Percentiles rank a stretch among this genome's conserved stretches.
Evolutionary conservation across 2,329 filamentous ascomycete species (phyloP).

Genomic region (Phoma herbarum): DNA sequence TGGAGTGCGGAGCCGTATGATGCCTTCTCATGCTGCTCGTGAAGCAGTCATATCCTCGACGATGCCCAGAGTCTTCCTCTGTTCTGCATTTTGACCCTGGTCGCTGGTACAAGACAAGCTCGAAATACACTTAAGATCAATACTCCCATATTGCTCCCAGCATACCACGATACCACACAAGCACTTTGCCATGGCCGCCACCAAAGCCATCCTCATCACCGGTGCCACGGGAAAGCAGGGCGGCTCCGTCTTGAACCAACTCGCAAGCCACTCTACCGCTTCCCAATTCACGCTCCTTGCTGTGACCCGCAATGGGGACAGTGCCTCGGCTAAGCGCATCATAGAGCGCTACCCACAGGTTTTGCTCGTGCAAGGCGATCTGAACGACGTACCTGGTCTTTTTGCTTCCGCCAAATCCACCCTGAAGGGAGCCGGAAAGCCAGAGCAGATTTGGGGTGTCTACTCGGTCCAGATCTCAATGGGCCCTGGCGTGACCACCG

Average conservation of each 20-base stretch:
- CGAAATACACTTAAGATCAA: neutral
- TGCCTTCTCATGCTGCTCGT: slow-evolving; percentile 1
- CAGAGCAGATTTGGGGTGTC: slow-evolving; percentile 63
- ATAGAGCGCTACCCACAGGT: slow-evolving; percentile 57
- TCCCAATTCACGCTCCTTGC: slow-evolving; percentile 63
- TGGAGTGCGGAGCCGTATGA: slow-evolving; percentile 20
- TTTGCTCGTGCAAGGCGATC: slow-evolving; percentile 65
- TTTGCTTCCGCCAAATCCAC: slow-evolving; percentile 58
- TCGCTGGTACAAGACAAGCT: neutral
- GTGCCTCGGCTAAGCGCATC: slow-evolving; percentile 61
- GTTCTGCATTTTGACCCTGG: slow-evolving; percentile 1
- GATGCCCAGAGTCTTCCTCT: neutral
- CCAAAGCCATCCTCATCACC: slow-evolving; percentile 55
- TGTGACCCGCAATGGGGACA: slow-evolving; percentile 66
- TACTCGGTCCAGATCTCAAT: slow-evolving; percentile 67
- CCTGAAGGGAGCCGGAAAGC: slow-evolving; percentile 45
- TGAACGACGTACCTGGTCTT: slow-evolving; percentile 61
- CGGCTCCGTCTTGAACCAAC: slow-evolving; percentile 54
- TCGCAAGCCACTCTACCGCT: slow-evolving; percentile 48
- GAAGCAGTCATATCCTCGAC: slow-evolving; percentile 1
- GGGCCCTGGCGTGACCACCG: slow-evolving; percentile 54
- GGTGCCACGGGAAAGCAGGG: slow-evolving; percentile 60
- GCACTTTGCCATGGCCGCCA: slow-evolving; percentile 39
- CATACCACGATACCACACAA: slow-evolving; percentile 7
- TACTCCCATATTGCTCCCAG: neutral